Percentiles rank a stretch among this genome's conserved stretches.
These are phyloP conservation scores for Suillus weaverae DNA, from an alignment of 768 basidiomycete species.

Conservation along the genomic window DNA sequence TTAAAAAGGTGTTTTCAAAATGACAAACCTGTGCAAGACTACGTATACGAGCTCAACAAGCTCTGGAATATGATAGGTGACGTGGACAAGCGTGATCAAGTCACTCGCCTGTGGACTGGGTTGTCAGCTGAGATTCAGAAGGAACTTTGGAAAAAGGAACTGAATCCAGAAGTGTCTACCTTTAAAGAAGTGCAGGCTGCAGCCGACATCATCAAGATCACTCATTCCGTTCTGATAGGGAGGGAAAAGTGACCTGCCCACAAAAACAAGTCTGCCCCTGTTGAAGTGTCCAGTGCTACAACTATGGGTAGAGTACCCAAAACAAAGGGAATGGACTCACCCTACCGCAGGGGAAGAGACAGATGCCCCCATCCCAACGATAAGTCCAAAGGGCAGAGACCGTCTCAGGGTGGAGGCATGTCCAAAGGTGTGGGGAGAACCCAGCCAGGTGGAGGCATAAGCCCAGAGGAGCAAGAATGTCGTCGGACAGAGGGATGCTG, in stretches of 20 bases:
- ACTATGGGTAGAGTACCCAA: too few species aligned
- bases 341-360: too few species aligned
- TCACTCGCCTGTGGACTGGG: slow-evolving; percentile 38
- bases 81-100: slow-evolving; percentile 26
- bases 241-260: not conserved
- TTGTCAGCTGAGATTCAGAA: slow-evolving; percentile 26
- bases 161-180: not conserved
- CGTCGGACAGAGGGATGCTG: slow-evolving; percentile 24
- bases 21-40: slow-evolving; percentile 30
- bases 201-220: slow-evolving; percentile 35
- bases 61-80: slow-evolving; percentile 35
- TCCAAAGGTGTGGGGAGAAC: too few species aligned
- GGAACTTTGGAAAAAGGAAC: slow-evolving; percentile 25
- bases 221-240: slow-evolving; percentile 8
- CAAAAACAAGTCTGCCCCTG: not conserved
- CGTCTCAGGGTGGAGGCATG: too few species aligned
- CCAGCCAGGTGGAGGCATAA: not conserved
- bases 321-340: too few species aligned
- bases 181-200: slow-evolving; percentile 29
- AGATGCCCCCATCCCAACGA: too few species aligned
- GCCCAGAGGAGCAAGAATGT: not conserved
- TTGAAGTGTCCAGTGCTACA: too few species aligned
- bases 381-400: too few species aligned
- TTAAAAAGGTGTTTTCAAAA: slow-evolving; percentile 26
- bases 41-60: slow-evolving; percentile 34